Conservation (phyloP, 495 filamentous ascomycete genomes). For the Trichoderma gamsii region DNA sequence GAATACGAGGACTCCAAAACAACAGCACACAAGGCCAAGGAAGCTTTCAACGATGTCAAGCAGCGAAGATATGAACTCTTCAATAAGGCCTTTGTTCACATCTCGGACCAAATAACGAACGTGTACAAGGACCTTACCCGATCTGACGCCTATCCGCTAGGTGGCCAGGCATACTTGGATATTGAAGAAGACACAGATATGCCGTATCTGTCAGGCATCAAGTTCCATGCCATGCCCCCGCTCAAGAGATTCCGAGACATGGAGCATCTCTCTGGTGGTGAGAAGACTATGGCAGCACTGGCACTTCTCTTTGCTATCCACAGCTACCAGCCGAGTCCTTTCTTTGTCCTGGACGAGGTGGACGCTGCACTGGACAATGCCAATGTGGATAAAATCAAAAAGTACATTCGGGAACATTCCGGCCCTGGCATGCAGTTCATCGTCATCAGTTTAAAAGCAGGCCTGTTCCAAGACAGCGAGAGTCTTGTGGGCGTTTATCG, state of each 20-base stretch:
- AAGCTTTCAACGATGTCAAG: slow-evolving; percentile 76
- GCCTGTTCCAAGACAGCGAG: slow-evolving; percentile 89
- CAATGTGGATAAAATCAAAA: slow-evolving; percentile 90
- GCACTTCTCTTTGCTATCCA: slow-evolving; percentile 95
- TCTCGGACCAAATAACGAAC: slow-evolving; percentile 84
- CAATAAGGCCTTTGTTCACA: slow-evolving; percentile 90
- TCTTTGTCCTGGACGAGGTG: slow-evolving; percentile 98
- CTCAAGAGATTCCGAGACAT: slow-evolving; percentile 98
- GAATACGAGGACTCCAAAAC: slow-evolving; percentile 81
- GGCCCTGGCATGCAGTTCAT: slow-evolving; percentile 99
- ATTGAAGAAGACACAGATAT: slow-evolving; percentile 78
- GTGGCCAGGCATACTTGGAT: slow-evolving; percentile 92
- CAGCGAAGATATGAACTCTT: slow-evolving; percentile 82
- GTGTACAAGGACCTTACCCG: slow-evolving; percentile 95
- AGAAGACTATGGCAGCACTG: slow-evolving; percentile 98
- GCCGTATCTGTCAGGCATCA: slow-evolving; percentile 89
- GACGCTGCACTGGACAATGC: slow-evolving; percentile 96
- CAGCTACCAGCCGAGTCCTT: slow-evolving; percentile 85
- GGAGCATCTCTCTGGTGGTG: slow-evolving; percentile 94
- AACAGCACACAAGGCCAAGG: slow-evolving; percentile 64
- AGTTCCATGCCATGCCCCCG: slow-evolving; percentile 97
- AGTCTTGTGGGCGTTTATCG: slow-evolving; percentile 90
- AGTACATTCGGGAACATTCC: slow-evolving; percentile 89
- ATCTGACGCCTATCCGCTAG: slow-evolving; percentile 74
- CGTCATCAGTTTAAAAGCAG: slow-evolving; percentile 90